Percentiles rank a stretch among this genome's conserved stretches.
Conservation (phyloP, 2,329 filamentous ascomycete species). For the Alternaria ventricosa region DNA sequence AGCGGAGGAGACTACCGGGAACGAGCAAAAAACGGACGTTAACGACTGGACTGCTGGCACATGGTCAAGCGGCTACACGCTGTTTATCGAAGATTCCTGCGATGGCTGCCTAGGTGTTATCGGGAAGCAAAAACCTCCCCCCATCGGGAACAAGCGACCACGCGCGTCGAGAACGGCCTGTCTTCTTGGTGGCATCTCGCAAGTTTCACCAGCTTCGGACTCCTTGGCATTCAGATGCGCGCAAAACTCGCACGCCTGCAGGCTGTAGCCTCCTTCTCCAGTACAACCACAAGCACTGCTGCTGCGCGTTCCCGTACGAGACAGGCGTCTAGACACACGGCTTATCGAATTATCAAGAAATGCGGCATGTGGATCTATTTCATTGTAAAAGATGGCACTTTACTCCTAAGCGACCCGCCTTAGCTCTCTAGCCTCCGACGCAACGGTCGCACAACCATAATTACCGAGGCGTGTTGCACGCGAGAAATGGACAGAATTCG, state of each 20-base stretch:
- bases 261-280: not conserved
- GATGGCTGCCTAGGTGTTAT: not conserved
- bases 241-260: not conserved
- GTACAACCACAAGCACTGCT: not conserved
- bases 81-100: not conserved
- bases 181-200: not conserved
- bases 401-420: not conserved
- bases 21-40: not conserved
- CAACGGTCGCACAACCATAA: not conserved
- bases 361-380: not conserved
- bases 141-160: not conserved
- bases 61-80: not conserved
- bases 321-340: not conserved
- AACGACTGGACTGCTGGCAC: not conserved
- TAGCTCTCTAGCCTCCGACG: not conserved
- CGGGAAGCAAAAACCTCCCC: not conserved
- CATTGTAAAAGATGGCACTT: not conserved
- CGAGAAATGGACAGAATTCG: not conserved
- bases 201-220: not conserved
- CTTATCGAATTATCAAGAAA: not conserved
- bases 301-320: not conserved
- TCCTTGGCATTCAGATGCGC: constrained; percentile 4
- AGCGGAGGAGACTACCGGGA: not conserved
- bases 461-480: not conserved
- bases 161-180: not conserved